Base-by-base conservation (phyloP, 345 rosid species). In the Populus euphratica region DNA sequence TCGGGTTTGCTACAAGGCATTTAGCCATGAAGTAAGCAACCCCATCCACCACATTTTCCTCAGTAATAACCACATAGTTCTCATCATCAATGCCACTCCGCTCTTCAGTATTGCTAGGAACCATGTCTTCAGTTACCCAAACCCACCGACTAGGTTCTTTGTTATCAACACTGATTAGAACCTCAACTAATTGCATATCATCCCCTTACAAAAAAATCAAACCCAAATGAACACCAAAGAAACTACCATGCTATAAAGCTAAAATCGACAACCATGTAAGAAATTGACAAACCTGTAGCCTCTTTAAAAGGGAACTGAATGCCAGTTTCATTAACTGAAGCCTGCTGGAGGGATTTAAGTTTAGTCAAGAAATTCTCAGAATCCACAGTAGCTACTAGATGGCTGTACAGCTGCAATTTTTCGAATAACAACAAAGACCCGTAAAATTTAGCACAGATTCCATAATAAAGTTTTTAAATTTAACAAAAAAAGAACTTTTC, bases 141-240 rank as follows among this genome's bases (percentile, higher is more conserved):
- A 95, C 96, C 99, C 99, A 94, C 97, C 97, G 89, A 80, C 99
- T 93, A 31, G 98, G 99, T 54, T 93, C 91, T 75, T 92, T 89
- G 18, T 87, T 81, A 79, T 86, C 90, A 25, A 89, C 84, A 39
- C 91, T 92, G 44, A 95, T 82, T 50, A 91, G 85, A 79, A 93
- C 85, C 79, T 90, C 97, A 70, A 88, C 93, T 23, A 88, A 87
- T 66, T 83, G 82, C 77, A 89, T 68, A 87, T 91, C 97, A 82
- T 86, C 90, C 69, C 86, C 97, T 92, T 66, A 39, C 62, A 73
- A 65, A 75, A 63, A 38, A 66, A 73, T 50, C 35, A 23, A 68
- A 20, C 18, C 52, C 18, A 56, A 54, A n/a, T 49, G 36, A 71
- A 77, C 61, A 10, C 9, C 64, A n/a, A 49, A 33, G 8, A 74